Base-by-base conservation (phyloP, 148 eudicot species). In the Fagopyrum homotropicum region DNA sequence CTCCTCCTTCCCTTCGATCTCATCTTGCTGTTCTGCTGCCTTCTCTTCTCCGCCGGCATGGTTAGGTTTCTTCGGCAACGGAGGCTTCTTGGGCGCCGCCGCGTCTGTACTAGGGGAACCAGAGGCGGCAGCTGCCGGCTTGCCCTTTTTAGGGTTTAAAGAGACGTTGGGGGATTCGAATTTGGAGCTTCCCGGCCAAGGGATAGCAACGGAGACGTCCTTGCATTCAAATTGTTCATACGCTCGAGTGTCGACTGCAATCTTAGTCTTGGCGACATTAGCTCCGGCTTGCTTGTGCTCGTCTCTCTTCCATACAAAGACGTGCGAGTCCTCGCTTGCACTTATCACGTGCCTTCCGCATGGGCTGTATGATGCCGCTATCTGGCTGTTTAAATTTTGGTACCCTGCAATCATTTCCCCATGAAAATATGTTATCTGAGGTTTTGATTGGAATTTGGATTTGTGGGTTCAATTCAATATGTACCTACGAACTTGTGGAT, bases 241-340 rank as follows among this genome's bases (percentile, higher is more conserved):
- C 5, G 91, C 83, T 54, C 82, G 40, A 2, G n/a, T 44, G 4
- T 68, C n/a, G 46, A 68, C 46, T 14, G 44, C 52, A 2, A 40
- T 26, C 43, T 15, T 72, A 7, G 52, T 26, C 55, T 72, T 72
- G 29, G 52, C 54, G 35, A 84, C 0, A 89, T 87, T 6, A 6
- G 35, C 74, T 52, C 85, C 2, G 91, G 88, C 45, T 80, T 88
- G 8, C 86, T 91, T 12, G 87, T 88, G 82, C 80, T 91, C 85
- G 81, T 93, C 98, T 9, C 89, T 94, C 81, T 81, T 93, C 98
- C 98, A 93, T 44, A 93, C 77, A 75, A 88, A 91, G 26, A 93
- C 92, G 55, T 88, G 83, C 26, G 98, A 93, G 82, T 91, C 98
- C 83, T 93, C 98, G 69, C 98, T 93, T 49, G 98, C 98, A 75